These are phyloP conservation scores for Scheffersomyces stambukii DNA, from an alignment of 1,139 yeast species.

Conservation along the genomic window DNA sequence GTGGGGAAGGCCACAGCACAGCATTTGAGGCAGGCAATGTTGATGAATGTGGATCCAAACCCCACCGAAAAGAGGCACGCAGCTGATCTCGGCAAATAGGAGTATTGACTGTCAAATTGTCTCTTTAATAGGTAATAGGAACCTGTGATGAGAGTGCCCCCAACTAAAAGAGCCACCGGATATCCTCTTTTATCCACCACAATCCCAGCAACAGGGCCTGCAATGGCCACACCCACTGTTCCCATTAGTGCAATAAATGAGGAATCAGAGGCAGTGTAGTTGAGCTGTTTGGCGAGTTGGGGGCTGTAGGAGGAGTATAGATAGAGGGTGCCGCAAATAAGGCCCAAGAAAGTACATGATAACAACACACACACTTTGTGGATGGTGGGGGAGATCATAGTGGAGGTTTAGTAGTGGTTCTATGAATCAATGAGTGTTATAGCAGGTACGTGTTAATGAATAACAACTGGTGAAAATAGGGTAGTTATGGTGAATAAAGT, in stretches of 20 bases:
- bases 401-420: neutral
- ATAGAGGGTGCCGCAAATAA: constrained; percentile 60
- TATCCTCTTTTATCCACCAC: constrained; percentile 56
- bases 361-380: constrained; percentile 34
- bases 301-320: constrained; percentile 62
- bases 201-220: constrained; percentile 56
- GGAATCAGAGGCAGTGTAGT: constrained; percentile 51
- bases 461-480: too few species aligned
- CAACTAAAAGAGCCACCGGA: constrained; percentile 38
- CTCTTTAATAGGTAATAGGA: constrained; percentile 47
- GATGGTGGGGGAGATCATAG: constrained; percentile 21
- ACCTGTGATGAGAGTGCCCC: constrained; percentile 36
- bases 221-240: constrained; percentile 52
- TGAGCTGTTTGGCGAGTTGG: constrained; percentile 51
- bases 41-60: constrained; percentile 51
- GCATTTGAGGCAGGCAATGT: constrained; percentile 52
- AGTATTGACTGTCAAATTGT: constrained; percentile 35
- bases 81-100: constrained; percentile 32
- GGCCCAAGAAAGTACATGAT: constrained; percentile 47
- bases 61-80: constrained; percentile 43
- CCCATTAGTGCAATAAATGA: constrained; percentile 57
- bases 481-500: constrained; percentile 1
- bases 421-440: too few species aligned
- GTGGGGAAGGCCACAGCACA: constrained; percentile 56
- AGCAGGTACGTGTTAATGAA: too few species aligned